Base-by-base conservation (phyloP, 352 stramenopile species). In the Aphanomyces stellatus region DNA sequence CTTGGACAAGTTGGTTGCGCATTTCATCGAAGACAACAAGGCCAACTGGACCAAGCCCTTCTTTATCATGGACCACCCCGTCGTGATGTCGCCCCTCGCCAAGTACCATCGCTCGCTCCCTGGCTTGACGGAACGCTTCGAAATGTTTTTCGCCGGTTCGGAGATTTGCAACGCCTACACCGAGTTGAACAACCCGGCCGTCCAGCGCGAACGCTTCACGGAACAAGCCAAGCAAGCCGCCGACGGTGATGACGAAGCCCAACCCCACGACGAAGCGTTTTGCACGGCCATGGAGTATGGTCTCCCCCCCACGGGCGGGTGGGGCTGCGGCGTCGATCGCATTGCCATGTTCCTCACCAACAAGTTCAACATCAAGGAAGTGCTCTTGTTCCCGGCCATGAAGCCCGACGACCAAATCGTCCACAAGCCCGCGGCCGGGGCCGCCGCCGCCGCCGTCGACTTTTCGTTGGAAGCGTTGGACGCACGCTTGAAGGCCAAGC, bases 381-480 rank as follows among this genome's bases (percentile, higher is more conserved):
- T 99, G 42, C 77, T 99, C 67, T 80, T 99, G 13, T 99, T 99
- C 81, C 97, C 97, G 42, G 96, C 96, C 51, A 99, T 99, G 97
- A 99, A 99, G 80, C 97, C 97, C 17, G 84, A 97, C 33, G 83
- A 92, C 71, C 81, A 91, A 72, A n/a, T n/a, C n/a, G 69, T 73
- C 53, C 64, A 69, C 53, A 69, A 65, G 49, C 25, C 48, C 3
- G 51, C 25, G 30, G 69, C 27, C 60, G 35, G 37, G 11, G 46
- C 55, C 35, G 42, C 57, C 19, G 40, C 68, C 22, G 40, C 73
- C 30, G 69, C 42, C 24, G 55, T 57, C 3, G 62, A 67, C 6
- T 55, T 66, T 28, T 65, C 75, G 40, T 65, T 92, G 25, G 79
- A 87, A 43, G 76, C 80, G 56, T 73, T 93, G 17, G 82, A 93